Base-by-base conservation (phyloP, 495 filamentous ascomycete genomes). In the Xylaria intraflava region DNA sequence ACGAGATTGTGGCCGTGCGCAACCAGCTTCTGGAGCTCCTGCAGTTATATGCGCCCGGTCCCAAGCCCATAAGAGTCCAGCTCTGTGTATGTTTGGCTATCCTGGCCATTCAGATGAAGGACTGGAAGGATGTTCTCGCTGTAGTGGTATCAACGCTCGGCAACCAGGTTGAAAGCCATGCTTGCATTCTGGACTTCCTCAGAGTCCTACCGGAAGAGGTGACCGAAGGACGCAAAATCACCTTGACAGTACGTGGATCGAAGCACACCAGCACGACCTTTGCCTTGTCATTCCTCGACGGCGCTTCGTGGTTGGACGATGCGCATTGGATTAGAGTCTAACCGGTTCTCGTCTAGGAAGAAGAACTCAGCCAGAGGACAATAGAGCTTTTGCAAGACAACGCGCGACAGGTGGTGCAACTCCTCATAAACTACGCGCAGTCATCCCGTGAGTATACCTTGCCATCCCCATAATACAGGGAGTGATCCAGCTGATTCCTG, bases 191-290 rank as follows among this genome's bases (percentile, higher is more conserved):
- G 56, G 94, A 97, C 65, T 97, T 99, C 70, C 77, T 99, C 50
- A 90, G 84, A 65, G 90, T 99, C 62, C 82, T 99, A 42, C 93
- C 93, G 17, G 93, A 99, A 77, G 93, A 99, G 80, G 94, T 99
- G 68, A 97, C 89, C 45, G 93, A 97, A 77, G 93, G 94, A 71
- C 88, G 93, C 71, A 97, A 96, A 76, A 95, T 97, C 80, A 94
- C 88, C 78, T 79, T 99, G 71, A 89, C 87, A 78, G 91, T 96
- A 91, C 75, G 90, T 90, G 75, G 80, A 78, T 75, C 78, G 78
- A 80, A 64, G 39, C 29, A 59, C 44, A 50, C 44, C 68, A 64
- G 64, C 72, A 72, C 65, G 71, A 69, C 66, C 67, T 68, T 71
- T 74, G 64, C 74, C 68, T 64, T 53, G 58, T 70, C 62, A 48